Evolutionary conservation across 257 asterid species (phyloP), one percentile per base, ranked within the genome.

Genomic region (Gardenia jasminoides): DNA sequence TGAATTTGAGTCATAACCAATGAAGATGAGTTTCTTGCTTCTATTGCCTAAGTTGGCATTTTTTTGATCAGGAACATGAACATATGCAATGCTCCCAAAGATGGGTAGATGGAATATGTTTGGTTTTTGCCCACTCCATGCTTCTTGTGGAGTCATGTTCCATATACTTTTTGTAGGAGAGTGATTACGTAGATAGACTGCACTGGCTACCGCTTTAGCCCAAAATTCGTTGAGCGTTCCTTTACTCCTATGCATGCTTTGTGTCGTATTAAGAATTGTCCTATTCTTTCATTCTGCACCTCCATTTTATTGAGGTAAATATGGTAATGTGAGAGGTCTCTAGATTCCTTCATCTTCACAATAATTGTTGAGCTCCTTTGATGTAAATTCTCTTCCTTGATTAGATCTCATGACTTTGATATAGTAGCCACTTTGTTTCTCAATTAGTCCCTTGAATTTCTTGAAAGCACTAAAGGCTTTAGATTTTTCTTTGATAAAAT

Each of bases 121-220:
- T 0, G 75, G 70, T 3, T 17, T 68, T 58, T 31, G 8, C 5
- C 66, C 20, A 39, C 28, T 64, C 48, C 46, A 75, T 41, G 80
- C 46, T 28, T 67, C 77, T 31, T 47, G 48, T 24, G 80, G 80
- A 26, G 56, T 79, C 44, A 39, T 61, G 19, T 17, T 67, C 5
- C 10, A 20, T 22, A 67, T 16, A 47, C 54, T 50, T 8, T 19
- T 20, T 8, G 75, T 77, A 7, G 19, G 74, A 68, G 67, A 68
- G 1, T 13, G 10, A 15, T 77, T 77, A 3, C 1, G 4, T 11
- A 64, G 43, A 30, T 64, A 64, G 4, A 64, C 9, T 2, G 9
- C 1, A 28, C 0, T 0, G 22, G 2, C 39, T 28, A 64, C 4
- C 0, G 69, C 22, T 64, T 30, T 0, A 0, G 2, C 41, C 20